A percentile compares a stretch with the other conserved stretches of the same genome.
Evolutionary conservation across 805 yeast species (phyloP).

Genomic region (Scheffersomyces spartinae): DNA sequence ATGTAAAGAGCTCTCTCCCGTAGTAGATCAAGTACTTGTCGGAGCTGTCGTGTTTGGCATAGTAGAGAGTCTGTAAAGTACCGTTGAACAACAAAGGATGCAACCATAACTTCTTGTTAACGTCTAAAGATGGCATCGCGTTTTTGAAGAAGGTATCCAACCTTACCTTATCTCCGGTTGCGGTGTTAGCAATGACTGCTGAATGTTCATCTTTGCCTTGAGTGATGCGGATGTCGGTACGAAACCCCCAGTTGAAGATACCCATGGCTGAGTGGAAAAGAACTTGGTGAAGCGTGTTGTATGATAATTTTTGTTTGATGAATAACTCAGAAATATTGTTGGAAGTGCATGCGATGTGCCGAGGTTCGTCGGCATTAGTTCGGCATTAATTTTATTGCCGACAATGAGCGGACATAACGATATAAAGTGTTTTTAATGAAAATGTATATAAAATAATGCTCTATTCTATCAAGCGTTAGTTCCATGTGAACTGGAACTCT

Average conservation of each 20-base stretch:
- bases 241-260: constrained; percentile 27
- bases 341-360: no score
- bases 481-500: not conserved
- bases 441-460: not conserved
- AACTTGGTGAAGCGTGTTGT: constrained; percentile 1
- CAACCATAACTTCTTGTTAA: constrained; percentile 36
- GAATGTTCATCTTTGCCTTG: constrained; percentile 10
- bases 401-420: not conserved
- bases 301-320: not conserved
- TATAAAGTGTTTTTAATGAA: not conserved
- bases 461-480: constrained; percentile 1
- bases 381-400: not conserved
- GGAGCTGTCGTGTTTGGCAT: constrained; percentile 44
- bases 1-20: constrained; percentile 54
- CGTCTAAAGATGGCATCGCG: no score
- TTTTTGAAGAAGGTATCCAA: constrained; percentile 5
- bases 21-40: constrained; percentile 48
- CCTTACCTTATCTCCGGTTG: constrained; percentile 1
- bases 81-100: constrained; percentile 63
- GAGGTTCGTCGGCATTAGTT: no score
- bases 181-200: no score
- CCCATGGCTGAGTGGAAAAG: no score
- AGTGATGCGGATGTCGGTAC: constrained; percentile 19
- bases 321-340: no score
- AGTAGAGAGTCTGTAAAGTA: constrained; percentile 63